phyloP scores from a whole-genome alignment of 2,329 filamentous ascomycete genomes.

The Aspergillus tamarii region DNA sequence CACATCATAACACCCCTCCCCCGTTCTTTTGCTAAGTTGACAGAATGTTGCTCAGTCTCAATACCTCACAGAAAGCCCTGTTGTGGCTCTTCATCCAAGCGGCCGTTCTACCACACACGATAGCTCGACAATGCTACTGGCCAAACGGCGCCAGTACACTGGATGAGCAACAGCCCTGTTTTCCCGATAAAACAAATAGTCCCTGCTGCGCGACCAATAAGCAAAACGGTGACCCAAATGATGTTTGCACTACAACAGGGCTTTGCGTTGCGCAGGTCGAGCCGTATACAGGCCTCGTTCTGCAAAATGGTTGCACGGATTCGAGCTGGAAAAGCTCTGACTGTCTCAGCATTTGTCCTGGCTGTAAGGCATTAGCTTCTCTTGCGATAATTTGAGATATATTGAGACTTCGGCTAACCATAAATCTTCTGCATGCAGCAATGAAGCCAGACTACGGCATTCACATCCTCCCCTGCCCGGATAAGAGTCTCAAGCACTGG shows the following conservation, averaged over 20 bases:
- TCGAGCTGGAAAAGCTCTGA: neutral
- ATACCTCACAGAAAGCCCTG: neutral
- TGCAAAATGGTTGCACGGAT: constrained; percentile 2
- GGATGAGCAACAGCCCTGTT: constrained; percentile 3
- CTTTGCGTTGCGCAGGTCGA: constrained; percentile 5
- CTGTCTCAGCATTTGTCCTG: constrained; percentile 1
- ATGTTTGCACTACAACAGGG: neutral
- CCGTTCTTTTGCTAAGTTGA: neutral
- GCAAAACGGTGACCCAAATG: neutral
- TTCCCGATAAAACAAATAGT: neutral
- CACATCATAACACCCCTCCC: neutral
- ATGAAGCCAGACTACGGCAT: constrained; percentile 2
- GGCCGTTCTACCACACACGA: neutral
- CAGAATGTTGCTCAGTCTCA: neutral
- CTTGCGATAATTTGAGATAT: neutral
- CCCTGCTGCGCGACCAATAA: constrained; percentile 3
- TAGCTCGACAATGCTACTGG: constrained; percentile 2
- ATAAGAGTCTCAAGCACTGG: constrained; percentile 6
- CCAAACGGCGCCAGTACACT: neutral
- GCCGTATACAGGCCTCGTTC: constrained; percentile 1
- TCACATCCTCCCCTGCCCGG: constrained; percentile 8
- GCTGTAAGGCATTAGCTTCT: neutral
- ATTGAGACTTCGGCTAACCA: no score
- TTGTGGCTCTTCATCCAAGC: neutral
- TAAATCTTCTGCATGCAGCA: neutral